Base-by-base conservation (phyloP, 179 eudicot genomes). In the Drosera spatulata region DNA sequence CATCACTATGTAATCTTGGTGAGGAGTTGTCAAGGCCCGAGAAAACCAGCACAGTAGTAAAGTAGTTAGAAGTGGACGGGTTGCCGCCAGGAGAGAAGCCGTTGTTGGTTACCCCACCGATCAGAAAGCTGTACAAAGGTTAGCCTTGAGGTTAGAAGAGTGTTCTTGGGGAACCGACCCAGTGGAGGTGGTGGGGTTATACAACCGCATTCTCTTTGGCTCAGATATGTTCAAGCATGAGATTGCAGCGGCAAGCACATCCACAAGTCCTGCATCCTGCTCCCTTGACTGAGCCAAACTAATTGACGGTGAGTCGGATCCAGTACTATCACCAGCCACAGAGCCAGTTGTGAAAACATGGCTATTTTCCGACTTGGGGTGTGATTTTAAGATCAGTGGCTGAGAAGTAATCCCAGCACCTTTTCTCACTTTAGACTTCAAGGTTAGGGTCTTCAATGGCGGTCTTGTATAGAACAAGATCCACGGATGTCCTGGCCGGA, bases 41-140 rank as follows among this genome's bases (percentile, higher is more conserved):
- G 33, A 22, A 22, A 22, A 22, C 33, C 33, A 22, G 33, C 33
- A 4, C 45, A 43, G 5, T 43, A 43, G 45, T 7, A 7, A 7
- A 43, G 45, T 43, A 4, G 45, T 43, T 43, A 7, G 8, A 43
- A 7, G 8, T 43, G 8, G 45, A 43, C 8, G 45, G 2, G 45
- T 4, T 43, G 45, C 45, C 15, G 33, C 7, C 4, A 51, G 55
- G 15, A 51, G 55, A n/a, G 4, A 5, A 51, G 41, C 40, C 53
- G 58, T 45, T 33, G 33, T 41, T 39, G 3, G 39, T 6, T 41
- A 4, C 6, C 44, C 59, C 39, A 7, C 51, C 59, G 57, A 61
- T 80, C 82, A 91, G 73, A 85, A 91, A 52, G 97, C 97, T 79
- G 83, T 83, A 81, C 97, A 91, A 64, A 91, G 88, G 77, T 80